These are phyloP conservation scores for Trebouxiophyceae sp. DNA, from an alignment of 163 green algal genomes.

Conservation along the genomic window DNA sequence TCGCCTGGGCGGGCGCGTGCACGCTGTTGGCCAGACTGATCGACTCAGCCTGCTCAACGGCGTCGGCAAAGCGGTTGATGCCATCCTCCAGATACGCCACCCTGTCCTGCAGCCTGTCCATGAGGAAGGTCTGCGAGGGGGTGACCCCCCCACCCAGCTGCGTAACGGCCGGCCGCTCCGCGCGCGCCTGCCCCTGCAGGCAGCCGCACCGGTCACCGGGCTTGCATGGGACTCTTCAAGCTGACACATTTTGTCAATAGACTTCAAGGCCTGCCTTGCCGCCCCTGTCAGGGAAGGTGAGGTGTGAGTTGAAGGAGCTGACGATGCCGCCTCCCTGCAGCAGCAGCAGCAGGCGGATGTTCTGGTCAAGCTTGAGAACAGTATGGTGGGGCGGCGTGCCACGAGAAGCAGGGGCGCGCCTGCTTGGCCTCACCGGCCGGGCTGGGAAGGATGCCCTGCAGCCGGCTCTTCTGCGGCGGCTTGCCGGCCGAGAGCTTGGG, in stretches of 20 bases:
- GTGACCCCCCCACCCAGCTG: background rate
- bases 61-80: conserved; percentile 40
- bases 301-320: background rate
- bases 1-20: conserved; percentile 20
- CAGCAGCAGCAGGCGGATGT: background rate
- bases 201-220: no score
- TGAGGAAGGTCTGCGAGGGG: conserved; percentile 42
- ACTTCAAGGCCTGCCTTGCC: no score
- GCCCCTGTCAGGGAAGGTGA: background rate
- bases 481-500: no score
- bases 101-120: conserved; percentile 59
- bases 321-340: background rate
- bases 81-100: conserved; percentile 53
- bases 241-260: no score
- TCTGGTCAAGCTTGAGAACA: background rate
- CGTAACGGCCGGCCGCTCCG: no score
- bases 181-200: no score
- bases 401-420: no score
- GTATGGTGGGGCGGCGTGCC: no score
- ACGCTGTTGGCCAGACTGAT: conserved; percentile 20
- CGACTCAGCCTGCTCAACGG: conserved; percentile 19
- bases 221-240: no score
- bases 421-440: no score
- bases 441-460: no score
- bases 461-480: no score